Percentiles rank a stretch among this genome's conserved stretches.
These are phyloP conservation scores for Eutrema yunnanense DNA, from an alignment of 345 rosid species.

Conservation along the genomic window DNA sequence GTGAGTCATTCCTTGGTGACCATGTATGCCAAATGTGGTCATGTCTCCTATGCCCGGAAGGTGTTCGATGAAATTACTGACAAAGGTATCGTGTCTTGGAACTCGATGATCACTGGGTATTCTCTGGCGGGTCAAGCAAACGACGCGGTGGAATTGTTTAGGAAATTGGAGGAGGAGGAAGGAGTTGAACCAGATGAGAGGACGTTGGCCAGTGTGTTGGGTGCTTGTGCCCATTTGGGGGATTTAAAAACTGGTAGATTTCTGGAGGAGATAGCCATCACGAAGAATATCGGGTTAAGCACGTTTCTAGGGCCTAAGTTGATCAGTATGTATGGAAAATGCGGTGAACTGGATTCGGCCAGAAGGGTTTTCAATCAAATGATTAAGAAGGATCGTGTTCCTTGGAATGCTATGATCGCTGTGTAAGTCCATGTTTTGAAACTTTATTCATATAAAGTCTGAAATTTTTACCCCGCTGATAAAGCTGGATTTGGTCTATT, in stretches of 20 bases:
- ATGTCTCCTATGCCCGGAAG: slow-evolving; percentile 40
- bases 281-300: slow-evolving; percentile 43
- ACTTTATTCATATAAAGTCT: background rate
- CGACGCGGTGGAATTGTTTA: slow-evolving; percentile 61
- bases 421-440: slow-evolving; percentile 38
- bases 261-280: slow-evolving; percentile 44
- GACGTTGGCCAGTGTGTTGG: slow-evolving; percentile 73
- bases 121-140: slow-evolving; percentile 51
- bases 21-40: slow-evolving; percentile 49
- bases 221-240: slow-evolving; percentile 65
- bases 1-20: slow-evolving; percentile 58
- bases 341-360: slow-evolving; percentile 66
- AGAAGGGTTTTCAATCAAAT: slow-evolving; percentile 66
- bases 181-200: slow-evolving; percentile 69
- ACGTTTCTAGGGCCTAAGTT: slow-evolving; percentile 58
- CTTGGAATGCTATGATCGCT: slow-evolving; percentile 91
- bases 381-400: slow-evolving; percentile 49
- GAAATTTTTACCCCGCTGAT: no score
- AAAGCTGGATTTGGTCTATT: background rate
- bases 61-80: slow-evolving; percentile 67
- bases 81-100: slow-evolving; percentile 74
- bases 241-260: slow-evolving; percentile 63
- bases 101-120: slow-evolving; percentile 88
- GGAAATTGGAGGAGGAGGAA: slow-evolving; percentile 54
- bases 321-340: slow-evolving; percentile 77